A percentile compares a stretch with the other conserved stretches of the same genome.
phyloP scores from a whole-genome alignment of 257 asterid genomes.

The Scutellaria baicalensis region DNA sequence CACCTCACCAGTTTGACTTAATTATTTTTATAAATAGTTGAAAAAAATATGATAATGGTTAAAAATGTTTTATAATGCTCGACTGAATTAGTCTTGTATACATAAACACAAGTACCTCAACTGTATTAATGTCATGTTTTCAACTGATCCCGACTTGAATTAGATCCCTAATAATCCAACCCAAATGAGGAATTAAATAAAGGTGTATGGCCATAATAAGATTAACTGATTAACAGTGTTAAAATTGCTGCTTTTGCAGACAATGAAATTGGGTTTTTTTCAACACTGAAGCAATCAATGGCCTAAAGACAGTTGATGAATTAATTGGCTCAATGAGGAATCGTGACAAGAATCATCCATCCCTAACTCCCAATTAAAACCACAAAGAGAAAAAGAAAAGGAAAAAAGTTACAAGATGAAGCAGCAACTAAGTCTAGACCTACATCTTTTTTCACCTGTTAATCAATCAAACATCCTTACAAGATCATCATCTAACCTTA shows the following conservation, averaged over 20 bases:
- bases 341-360: slow-evolving; percentile 27
- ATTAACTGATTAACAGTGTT: slow-evolving; percentile 4
- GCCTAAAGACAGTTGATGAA: slow-evolving; percentile 25
- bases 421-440: slow-evolving; percentile 32
- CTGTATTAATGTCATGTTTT: no score
- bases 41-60: no score
- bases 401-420: slow-evolving; percentile 25
- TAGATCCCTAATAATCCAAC: no score
- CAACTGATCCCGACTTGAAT: no score
- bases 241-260: slow-evolving; percentile 30
- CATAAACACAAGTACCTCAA: no score
- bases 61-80: no score
- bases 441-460: slow-evolving; percentile 27
- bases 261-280: slow-evolving; percentile 13
- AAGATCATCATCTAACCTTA: slow-evolving; percentile 3
- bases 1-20: no score
- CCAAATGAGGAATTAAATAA: no score
- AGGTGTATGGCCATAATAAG: no score
- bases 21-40: no score
- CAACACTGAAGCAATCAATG: slow-evolving; percentile 37
- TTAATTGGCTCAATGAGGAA: slow-evolving; percentile 36
- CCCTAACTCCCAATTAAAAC: slow-evolving; percentile 26
- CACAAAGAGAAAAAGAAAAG: neutral
- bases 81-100: no score
- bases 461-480: slow-evolving; percentile 14